Percentiles rank a stretch among this genome's conserved stretches.
Evolutionary conservation across 495 filamentous ascomycete genomes (phyloP).

Genomic region (Hypoxylon perforatum): DNA sequence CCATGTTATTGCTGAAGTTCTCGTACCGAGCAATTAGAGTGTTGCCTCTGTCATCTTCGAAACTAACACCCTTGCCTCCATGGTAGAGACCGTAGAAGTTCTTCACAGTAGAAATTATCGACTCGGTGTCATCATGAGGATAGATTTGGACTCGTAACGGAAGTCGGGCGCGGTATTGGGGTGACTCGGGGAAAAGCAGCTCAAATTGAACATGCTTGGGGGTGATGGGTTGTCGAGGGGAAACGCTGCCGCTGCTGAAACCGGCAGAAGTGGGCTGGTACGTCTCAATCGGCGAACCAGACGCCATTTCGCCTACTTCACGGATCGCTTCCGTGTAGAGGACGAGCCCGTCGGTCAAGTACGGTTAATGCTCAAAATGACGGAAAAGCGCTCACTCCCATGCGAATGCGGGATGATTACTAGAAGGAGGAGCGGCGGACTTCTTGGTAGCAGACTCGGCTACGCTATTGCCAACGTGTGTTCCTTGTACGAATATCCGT

Average conservation of each 20-base stretch:
- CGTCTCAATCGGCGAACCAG: slow-evolving; percentile 57
- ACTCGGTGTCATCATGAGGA: slow-evolving; percentile 93
- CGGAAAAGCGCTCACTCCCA: slow-evolving; percentile 46
- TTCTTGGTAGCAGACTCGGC: slow-evolving; percentile 37
- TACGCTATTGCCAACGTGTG: slow-evolving; percentile 32
- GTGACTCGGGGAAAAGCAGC: slow-evolving; percentile 77
- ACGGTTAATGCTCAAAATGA: slow-evolving; percentile 26
- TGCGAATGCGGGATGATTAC: slow-evolving; percentile 28
- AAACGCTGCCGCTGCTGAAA: slow-evolving; percentile 56
- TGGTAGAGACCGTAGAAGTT: slow-evolving; percentile 94
- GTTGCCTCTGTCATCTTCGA: slow-evolving; percentile 86
- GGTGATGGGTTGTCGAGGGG: slow-evolving; percentile 56
- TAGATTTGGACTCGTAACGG: slow-evolving; percentile 93
- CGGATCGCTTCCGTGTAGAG: slow-evolving; percentile 40
- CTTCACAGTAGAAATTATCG: slow-evolving; percentile 95
- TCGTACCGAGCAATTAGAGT: slow-evolving; percentile 95
- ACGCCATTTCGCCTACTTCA: slow-evolving; percentile 57
- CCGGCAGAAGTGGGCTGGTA: slow-evolving; percentile 43
- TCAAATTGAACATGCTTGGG: slow-evolving; percentile 89
- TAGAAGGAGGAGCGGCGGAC: slow-evolving; percentile 27
- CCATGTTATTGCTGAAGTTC: slow-evolving; percentile 90
- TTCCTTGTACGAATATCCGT: slow-evolving; percentile 22
- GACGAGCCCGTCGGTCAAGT: slow-evolving; percentile 23
- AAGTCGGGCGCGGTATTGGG: slow-evolving; percentile 79
- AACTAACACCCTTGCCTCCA: slow-evolving; percentile 81